These are phyloP conservation scores for Cucurbita pepo DNA, from an alignment of 306 rosid genomes.

Conservation along the genomic window DNA sequence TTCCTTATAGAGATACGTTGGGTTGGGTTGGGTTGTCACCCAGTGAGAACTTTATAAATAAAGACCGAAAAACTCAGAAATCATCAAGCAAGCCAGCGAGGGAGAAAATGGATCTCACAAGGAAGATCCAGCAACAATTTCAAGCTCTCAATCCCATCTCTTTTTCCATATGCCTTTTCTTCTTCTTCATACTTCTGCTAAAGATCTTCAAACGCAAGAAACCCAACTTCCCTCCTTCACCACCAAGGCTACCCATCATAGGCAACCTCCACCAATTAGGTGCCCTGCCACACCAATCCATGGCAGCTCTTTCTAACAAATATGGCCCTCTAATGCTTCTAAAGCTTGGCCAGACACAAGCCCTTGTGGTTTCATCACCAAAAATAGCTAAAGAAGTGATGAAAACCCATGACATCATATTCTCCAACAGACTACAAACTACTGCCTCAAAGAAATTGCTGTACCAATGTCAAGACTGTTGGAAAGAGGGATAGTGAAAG, in stretches of 20 bases:
- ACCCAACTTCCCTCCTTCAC: not conserved
- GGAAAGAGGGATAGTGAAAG: too few species aligned
- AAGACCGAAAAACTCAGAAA: not conserved
- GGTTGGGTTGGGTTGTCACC: too few species aligned
- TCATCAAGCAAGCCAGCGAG: not conserved
- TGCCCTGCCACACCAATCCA: not conserved
- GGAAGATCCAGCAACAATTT: not conserved
- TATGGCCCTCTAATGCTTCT: not conserved
- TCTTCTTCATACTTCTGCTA: not conserved
- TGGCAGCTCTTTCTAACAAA: not conserved
- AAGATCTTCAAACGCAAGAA: not conserved
- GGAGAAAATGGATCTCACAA: not conserved
- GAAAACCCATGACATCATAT: conserved; percentile 8
- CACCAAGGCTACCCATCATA: not conserved
- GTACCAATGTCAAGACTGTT: conserved; percentile 7
- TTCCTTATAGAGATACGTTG: too few species aligned
- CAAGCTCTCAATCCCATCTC: not conserved
- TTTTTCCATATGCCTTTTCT: not conserved
- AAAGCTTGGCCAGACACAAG: not conserved
- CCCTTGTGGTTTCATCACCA: conserved; percentile 14
- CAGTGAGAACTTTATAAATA: too few species aligned
- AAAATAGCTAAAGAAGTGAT: conserved; percentile 10
- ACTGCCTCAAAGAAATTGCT: not conserved
- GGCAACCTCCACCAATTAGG: conserved; percentile 16
- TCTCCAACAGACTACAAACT: not conserved